A percentile compares a stretch with the other conserved stretches of the same genome.
phyloP scores from a whole-genome alignment of 1,139 yeast species.

The Saccharomyces hybrid region DNA sequence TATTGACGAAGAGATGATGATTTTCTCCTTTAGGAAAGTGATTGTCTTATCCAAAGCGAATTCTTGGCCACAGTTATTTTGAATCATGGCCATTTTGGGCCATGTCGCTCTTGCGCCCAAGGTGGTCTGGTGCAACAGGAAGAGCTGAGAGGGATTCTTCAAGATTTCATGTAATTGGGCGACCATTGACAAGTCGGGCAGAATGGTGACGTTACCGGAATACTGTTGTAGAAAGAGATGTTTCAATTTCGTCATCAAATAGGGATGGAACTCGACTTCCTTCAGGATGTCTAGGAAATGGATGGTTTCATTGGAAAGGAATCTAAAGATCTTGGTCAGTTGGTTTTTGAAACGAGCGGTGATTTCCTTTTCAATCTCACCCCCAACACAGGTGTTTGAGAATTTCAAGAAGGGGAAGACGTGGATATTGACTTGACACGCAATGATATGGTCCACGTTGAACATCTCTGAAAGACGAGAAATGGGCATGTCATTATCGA shows the following conservation, averaged over 20 bases:
- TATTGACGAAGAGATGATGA: constrained; percentile 38
- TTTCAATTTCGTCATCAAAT: constrained; percentile 61
- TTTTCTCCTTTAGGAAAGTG: constrained; percentile 54
- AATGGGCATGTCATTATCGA: constrained; percentile 87
- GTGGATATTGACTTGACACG: constrained; percentile 95
- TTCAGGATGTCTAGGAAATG: constrained; percentile 68
- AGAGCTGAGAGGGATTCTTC: constrained; percentile 73
- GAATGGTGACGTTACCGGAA: constrained; percentile 86
- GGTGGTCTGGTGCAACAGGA: constrained; percentile 58
- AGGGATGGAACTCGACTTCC: constrained; percentile 70
- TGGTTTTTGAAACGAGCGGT: constrained; percentile 48
- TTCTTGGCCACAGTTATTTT: constrained; percentile 85
- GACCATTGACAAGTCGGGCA: constrained; percentile 59
- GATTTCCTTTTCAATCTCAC: constrained; percentile 54
- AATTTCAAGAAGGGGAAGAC: constrained; percentile 77
- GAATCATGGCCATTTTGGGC: constrained; percentile 79
- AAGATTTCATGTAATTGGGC: constrained; percentile 57
- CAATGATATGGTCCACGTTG: constrained; percentile 92
- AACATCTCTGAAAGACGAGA: constrained; percentile 89
- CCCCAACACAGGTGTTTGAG: constrained; percentile 63
- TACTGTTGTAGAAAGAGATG: constrained; percentile 79
- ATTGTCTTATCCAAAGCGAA: constrained; percentile 80
- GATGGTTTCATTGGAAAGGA: constrained; percentile 60
- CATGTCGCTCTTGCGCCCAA: constrained; percentile 90
- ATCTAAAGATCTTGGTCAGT: constrained; percentile 51